Conservation (phyloP, 2,329 filamentous ascomycete genomes). For the Trichoderma simmonsii region DNA sequence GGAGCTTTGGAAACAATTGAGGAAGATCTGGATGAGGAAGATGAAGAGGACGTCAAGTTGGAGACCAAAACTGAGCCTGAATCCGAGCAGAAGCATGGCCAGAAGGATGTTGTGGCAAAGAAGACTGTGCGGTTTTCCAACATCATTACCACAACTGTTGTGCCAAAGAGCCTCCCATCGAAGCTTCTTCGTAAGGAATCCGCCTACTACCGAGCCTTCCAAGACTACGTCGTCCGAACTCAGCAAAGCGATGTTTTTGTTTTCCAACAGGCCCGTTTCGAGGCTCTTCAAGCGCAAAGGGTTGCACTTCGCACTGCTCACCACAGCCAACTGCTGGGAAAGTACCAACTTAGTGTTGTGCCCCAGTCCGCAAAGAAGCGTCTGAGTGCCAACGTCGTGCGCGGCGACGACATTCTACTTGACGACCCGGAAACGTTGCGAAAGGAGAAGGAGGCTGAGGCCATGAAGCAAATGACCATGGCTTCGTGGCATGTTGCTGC, state of each 20-base stretch:
- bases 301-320: constrained; percentile 70
- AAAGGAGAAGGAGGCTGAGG: constrained; percentile 76
- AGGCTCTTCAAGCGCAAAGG: constrained; percentile 81
- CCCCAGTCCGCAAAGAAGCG: constrained; percentile 68
- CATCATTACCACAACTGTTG: constrained; percentile 42
- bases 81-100: constrained; percentile 20
- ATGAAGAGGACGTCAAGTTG: constrained; percentile 21
- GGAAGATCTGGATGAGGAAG: constrained; percentile 27
- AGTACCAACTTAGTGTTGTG: constrained; percentile 72
- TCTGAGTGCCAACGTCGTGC: constrained; percentile 69
- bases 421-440: constrained; percentile 62
- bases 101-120: constrained; percentile 44
- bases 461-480: constrained; percentile 66
- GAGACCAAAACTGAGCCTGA: constrained; percentile 28
- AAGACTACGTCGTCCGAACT: constrained; percentile 65
- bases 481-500: constrained; percentile 61
- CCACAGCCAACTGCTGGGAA: constrained; percentile 77
- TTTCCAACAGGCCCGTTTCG: constrained; percentile 79
- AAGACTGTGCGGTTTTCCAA: constrained; percentile 76
- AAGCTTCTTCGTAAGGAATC: constrained; percentile 60
- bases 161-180: constrained; percentile 50
- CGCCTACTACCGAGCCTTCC: constrained; percentile 86
- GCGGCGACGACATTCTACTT: constrained; percentile 62
- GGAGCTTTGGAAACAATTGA: constrained; percentile 36
- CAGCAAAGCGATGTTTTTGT: constrained; percentile 74